Evolutionary conservation across 176 grass and related monocot species (phyloP).

Genomic region (Paspalum vaginatum): DNA sequence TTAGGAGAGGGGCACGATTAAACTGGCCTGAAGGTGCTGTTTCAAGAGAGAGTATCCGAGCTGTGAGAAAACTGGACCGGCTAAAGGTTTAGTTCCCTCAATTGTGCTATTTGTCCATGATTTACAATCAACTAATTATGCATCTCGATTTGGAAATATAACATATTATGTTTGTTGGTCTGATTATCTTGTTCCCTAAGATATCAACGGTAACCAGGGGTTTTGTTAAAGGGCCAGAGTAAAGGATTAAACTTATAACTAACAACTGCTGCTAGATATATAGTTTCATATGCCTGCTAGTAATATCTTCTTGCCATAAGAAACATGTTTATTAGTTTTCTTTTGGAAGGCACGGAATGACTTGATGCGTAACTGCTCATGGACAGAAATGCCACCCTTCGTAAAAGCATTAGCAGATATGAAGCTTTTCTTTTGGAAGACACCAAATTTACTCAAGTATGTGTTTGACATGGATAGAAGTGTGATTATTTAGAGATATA

Average conservation of each 20-base stretch:
- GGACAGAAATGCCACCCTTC: neutral
- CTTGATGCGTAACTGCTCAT: slow-evolving; percentile 11
- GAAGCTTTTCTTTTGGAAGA: neutral
- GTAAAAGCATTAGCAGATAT: neutral
- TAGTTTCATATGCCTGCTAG: slow-evolving; percentile 1
- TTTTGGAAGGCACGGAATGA: slow-evolving; percentile 5
- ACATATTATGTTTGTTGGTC: neutral
- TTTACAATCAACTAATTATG: slow-evolving; percentile 1
- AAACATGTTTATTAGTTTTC: neutral
- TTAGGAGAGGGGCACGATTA: slow-evolving; percentile 69
- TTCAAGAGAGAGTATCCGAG: slow-evolving; percentile 89
- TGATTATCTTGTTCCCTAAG: slow-evolving; percentile 2
- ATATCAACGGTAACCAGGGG: neutral
- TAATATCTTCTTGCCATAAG: neutral
- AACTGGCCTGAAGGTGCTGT: slow-evolving; percentile 97
- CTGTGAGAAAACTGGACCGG: slow-evolving; percentile 71
- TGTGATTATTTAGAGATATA: no score
- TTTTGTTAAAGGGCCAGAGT: neutral
- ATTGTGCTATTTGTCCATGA: neutral
- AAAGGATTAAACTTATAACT: neutral
- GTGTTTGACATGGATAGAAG: neutral
- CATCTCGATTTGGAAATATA: neutral
- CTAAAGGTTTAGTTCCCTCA: slow-evolving; percentile 64
- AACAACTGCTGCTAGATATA: neutral
- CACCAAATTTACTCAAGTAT: neutral